Conservation (phyloP, 2,329 filamentous ascomycete genomes). For the Xylariales sp. region DNA sequence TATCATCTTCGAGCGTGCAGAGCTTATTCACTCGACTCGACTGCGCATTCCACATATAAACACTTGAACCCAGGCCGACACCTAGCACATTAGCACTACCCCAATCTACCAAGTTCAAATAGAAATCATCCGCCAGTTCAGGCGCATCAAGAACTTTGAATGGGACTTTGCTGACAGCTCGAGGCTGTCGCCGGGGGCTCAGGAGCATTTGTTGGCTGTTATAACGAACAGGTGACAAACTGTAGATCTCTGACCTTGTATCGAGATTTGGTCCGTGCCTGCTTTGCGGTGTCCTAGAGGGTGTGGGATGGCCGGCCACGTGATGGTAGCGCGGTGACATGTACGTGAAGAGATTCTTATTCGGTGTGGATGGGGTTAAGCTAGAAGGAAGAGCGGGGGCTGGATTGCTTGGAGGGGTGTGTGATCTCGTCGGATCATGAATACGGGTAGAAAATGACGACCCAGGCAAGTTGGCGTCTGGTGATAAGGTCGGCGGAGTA, state of each 20-base stretch:
- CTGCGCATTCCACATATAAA: constrained; percentile 98
- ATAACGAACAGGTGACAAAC: constrained; percentile 90
- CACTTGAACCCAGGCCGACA: constrained; percentile 89
- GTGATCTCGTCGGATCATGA: constrained; percentile 77
- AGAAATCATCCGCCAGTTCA: constrained; percentile 96
- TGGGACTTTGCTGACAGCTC: constrained; percentile 93
- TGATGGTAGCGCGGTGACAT: constrained; percentile 78
- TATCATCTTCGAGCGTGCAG: constrained; percentile 91
- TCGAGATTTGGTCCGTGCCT: constrained; percentile 90
- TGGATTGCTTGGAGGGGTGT: constrained; percentile 81
- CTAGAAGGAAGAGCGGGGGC: constrained; percentile 74
- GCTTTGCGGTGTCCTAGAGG: constrained; percentile 88
- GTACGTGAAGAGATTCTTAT: constrained; percentile 97
- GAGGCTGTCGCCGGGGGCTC: constrained; percentile 86
- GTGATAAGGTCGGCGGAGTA: constrained; percentile 71
- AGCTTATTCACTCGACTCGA: constrained; percentile 92
- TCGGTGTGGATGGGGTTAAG: constrained; percentile 91
- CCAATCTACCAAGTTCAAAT: constrained; percentile 97
- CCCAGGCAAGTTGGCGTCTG: constrained; percentile 64
- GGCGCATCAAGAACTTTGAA: constrained; percentile 98
- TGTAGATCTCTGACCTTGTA: constrained; percentile 92
- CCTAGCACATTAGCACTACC: constrained; percentile 94
- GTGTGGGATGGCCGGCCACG: constrained; percentile 84
- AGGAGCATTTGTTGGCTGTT: constrained; percentile 94
- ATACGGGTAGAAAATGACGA: constrained; percentile 65